These are phyloP conservation scores for Secale cereale DNA, from an alignment of 176 grass and related monocot genomes.

Conservation along the genomic window DNA sequence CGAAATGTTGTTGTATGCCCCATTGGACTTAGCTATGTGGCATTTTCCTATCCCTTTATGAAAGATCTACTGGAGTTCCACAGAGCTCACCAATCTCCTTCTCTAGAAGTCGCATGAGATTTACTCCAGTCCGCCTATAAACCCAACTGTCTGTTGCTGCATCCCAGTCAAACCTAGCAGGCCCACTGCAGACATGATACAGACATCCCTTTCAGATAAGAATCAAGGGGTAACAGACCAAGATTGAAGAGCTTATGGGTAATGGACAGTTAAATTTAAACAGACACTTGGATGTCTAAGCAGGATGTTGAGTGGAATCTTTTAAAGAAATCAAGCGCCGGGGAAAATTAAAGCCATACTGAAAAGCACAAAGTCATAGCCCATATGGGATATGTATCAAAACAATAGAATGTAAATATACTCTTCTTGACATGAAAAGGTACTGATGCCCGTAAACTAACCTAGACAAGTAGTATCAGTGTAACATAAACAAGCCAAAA, in stretches of 20 bases:
- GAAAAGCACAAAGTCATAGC: background rate
- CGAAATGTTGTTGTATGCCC: background rate
- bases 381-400: background rate
- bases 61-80: conserved; percentile 50
- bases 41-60: conserved; percentile 25
- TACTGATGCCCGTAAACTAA: background rate
- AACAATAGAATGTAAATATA: background rate
- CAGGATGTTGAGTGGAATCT: background rate
- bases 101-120: conserved; percentile 58
- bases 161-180: conserved; percentile 67
- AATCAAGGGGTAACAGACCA: background rate
- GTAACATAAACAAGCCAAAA: background rate
- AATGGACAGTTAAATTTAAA: background rate
- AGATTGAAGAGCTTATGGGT: background rate
- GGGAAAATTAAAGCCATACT: no score
- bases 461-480: background rate
- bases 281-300: background rate
- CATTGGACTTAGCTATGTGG: background rate
- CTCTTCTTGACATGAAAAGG: background rate
- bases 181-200: conserved; percentile 52
- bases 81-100: conserved; percentile 62
- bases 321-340: background rate
- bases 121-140: conserved; percentile 66
- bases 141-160: conserved; percentile 47
- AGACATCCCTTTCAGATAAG: background rate